phyloP scores from a whole-genome alignment of 164 flowering plant genomes.

The Magnolia officinalis region DNA sequence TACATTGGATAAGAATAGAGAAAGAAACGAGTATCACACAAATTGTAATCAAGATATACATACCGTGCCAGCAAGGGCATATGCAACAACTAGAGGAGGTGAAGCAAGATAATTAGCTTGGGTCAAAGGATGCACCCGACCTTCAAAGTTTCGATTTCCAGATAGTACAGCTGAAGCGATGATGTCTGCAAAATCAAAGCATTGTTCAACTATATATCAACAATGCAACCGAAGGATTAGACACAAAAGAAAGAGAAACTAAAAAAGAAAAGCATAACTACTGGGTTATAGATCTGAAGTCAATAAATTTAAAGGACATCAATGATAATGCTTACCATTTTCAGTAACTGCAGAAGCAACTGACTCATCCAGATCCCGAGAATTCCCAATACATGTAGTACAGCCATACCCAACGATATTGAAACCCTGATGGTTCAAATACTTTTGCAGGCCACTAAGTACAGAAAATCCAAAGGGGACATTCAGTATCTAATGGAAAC shows the following conservation, averaged over 20 bases:
- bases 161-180: slow-evolving; percentile 94
- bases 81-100: slow-evolving; percentile 92
- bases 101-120: slow-evolving; percentile 94
- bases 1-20: background rate
- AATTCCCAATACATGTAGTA: slow-evolving; percentile 89
- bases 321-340: slow-evolving; percentile 45
- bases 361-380: slow-evolving; percentile 75
- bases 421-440: slow-evolving; percentile 70
- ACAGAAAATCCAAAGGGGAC: slow-evolving; percentile 9
- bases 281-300: background rate
- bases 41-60: slow-evolving; percentile 2
- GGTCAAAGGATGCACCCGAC: slow-evolving; percentile 89
- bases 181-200: slow-evolving; percentile 77
- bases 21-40: background rate
- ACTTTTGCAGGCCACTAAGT: slow-evolving; percentile 74
- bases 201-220: slow-evolving; percentile 35
- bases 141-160: slow-evolving; percentile 94
- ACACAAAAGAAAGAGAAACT: background rate
- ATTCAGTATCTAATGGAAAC: background rate
- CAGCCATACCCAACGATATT: slow-evolving; percentile 88
- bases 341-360: slow-evolving; percentile 70
- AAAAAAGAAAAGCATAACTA: too few relatives aligned
- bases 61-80: slow-evolving; percentile 96
- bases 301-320: background rate
- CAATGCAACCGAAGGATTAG: background rate